These are phyloP conservation scores for Tieghemostelium lacteum DNA, from an alignment of 78 protist species.

Conservation along the genomic window DNA sequence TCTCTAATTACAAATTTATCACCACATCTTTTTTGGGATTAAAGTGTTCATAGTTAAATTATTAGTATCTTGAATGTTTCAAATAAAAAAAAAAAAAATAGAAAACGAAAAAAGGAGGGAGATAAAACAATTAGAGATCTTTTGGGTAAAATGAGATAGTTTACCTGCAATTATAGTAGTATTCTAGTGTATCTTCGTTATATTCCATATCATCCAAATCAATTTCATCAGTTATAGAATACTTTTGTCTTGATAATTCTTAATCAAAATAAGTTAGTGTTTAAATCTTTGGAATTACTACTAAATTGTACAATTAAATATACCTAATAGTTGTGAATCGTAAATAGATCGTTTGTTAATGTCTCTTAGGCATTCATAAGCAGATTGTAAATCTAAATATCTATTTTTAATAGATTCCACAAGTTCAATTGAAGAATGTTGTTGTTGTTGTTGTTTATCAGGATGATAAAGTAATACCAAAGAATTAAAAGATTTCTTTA, in stretches of 20 bases:
- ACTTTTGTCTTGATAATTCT: conserved; percentile 45
- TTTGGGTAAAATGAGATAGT: too few relatives aligned
- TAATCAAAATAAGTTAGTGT: too few relatives aligned
- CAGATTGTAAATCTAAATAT: conserved; percentile 19
- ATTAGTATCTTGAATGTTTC: background rate
- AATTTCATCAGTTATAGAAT: conserved; percentile 53
- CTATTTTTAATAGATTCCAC: background rate
- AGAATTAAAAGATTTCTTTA: conserved; percentile 26
- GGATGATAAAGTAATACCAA: conserved; percentile 52
- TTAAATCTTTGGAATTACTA: too few relatives aligned
- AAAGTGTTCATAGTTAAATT: background rate
- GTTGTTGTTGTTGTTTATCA: conserved; percentile 40
- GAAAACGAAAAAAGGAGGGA: too few relatives aligned
- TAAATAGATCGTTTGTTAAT: background rate
- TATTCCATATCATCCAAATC: conserved; percentile 66
- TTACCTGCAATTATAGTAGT: conserved; percentile 25
- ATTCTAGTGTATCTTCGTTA: background rate
- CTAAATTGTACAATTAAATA: background rate
- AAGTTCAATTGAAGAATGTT: background rate
- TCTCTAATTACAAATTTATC: conserved; percentile 19
- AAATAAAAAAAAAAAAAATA: too few relatives aligned
- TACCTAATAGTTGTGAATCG: conserved; percentile 32
- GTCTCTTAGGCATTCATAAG: conserved; percentile 57
- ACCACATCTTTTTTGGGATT: conserved; percentile 6
- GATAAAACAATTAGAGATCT: too few relatives aligned